phyloP scores from a whole-genome alignment of 768 basidiomycete species.

The Phaffia australis region DNA sequence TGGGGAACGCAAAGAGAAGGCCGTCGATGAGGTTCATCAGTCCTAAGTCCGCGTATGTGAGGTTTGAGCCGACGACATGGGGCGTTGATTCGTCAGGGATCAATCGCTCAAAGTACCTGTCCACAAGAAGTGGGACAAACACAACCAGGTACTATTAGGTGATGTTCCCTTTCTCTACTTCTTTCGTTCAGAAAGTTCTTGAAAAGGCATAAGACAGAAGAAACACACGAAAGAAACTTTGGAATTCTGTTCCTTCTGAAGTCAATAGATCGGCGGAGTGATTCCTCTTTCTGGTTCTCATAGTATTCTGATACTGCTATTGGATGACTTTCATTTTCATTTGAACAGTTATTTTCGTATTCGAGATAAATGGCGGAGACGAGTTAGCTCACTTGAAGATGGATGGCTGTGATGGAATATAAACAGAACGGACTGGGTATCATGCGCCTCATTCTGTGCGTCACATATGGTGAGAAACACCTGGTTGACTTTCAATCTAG shows the following conservation, averaged over 20 bases:
- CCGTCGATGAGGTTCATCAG: conserved; percentile 42
- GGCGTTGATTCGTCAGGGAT: conserved; percentile 29
- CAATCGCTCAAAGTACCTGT: conserved; percentile 38
- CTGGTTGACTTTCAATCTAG: conserved; percentile 37
- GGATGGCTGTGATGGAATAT: not conserved
- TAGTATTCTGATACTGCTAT: conserved; percentile 37
- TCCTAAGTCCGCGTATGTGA: conserved; percentile 43
- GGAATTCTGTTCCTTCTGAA: conserved; percentile 41
- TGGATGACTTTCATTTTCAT: conserved; percentile 34
- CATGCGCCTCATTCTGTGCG: conserved; percentile 24
- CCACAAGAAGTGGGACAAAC: not conserved
- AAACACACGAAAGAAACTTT: conserved; percentile 38
- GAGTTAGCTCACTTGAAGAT: not conserved
- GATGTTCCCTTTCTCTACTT: too few relatives aligned
- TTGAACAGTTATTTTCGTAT: too few relatives aligned
- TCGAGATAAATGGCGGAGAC: not conserved
- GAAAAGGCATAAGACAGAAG: not conserved
- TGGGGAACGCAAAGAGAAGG: conserved; percentile 40
- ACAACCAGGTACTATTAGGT: not conserved
- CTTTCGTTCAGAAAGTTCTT: not conserved
- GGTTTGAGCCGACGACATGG: conserved; percentile 35
- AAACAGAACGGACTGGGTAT: conserved; percentile 7
- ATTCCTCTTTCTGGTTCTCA: conserved; percentile 43
- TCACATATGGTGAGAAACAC: conserved; percentile 38
- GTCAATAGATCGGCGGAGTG: conserved; percentile 36